phyloP scores from a whole-genome alignment of 495 filamentous ascomycete species.

The Echria macrotheca region DNA sequence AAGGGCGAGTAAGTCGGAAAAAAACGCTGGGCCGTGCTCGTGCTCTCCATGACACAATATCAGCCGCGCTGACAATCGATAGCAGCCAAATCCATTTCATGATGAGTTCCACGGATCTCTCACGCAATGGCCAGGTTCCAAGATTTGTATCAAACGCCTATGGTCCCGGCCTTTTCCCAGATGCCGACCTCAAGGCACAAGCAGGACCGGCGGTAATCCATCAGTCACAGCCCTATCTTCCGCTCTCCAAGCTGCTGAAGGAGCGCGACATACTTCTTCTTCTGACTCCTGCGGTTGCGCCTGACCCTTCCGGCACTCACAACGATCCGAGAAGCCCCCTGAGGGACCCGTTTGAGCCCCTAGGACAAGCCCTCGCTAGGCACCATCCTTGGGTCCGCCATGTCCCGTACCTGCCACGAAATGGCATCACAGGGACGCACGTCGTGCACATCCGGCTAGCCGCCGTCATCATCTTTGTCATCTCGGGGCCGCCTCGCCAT shows the following conservation, averaged over 20 bases:
- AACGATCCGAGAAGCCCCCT: constrained; percentile 9
- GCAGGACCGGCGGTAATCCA: constrained; percentile 21
- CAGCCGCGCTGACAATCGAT: neutral
- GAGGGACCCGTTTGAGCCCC: constrained; percentile 55
- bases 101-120: constrained; percentile 11
- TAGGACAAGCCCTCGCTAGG: constrained; percentile 50
- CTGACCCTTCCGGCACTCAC: constrained; percentile 26
- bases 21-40: neutral
- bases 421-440: constrained; percentile 55
- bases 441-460: constrained; percentile 54
- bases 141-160: neutral
- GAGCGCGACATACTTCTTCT: constrained; percentile 51
- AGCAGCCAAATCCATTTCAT: neutral
- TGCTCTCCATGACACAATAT: neutral
- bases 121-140: constrained; percentile 2
- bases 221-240: constrained; percentile 35
- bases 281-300: constrained; percentile 53
- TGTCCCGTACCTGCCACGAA: constrained; percentile 52
- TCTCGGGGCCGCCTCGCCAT: constrained; percentile 34
- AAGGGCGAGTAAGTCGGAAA: neutral
- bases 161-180: neutral
- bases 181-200: constrained; percentile 2
- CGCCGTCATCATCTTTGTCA: constrained; percentile 49
- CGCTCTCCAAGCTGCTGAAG: constrained; percentile 34
- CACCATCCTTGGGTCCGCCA: constrained; percentile 53